These are phyloP conservation scores for Penium margaritaceum DNA, from an alignment of 139 green algal species.

Conservation along the genomic window DNA sequence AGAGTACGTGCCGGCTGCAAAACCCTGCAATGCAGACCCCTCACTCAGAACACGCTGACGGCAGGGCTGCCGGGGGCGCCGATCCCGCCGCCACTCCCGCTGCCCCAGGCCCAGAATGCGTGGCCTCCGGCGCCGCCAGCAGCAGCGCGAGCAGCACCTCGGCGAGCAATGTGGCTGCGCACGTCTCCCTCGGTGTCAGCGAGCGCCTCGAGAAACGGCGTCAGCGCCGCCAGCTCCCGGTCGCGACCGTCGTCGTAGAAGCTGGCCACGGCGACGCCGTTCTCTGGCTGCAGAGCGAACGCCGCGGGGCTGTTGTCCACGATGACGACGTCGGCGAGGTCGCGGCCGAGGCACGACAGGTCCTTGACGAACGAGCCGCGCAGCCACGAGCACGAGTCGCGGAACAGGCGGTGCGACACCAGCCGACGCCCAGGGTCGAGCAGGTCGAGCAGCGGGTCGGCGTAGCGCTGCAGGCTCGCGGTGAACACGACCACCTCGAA, in stretches of 20 bases:
- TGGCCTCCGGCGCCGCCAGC: too few species aligned
- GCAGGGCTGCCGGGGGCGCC: too few species aligned
- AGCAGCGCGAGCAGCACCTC: too few species aligned
- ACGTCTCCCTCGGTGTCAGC: neutral
- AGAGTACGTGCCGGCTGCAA: too few species aligned
- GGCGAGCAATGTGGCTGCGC: neutral
- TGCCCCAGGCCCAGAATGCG: too few species aligned
- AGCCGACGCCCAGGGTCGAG: conserved; percentile 68
- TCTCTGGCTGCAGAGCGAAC: conserved; percentile 93
- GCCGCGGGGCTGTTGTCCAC: conserved; percentile 94
- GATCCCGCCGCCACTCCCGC: too few species aligned
- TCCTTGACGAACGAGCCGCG: conserved; percentile 88
- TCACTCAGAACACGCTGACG: too few species aligned
- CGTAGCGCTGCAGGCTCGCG: conserved; percentile 60
- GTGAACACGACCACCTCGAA: conserved; percentile 43
- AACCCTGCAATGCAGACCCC: too few species aligned
- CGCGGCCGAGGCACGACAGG: conserved; percentile 72
- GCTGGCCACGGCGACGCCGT: conserved; percentile 81
- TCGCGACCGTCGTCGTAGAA: conserved; percentile 92
- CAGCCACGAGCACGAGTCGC: conserved; percentile 79
- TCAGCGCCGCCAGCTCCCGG: conserved; percentile 27
- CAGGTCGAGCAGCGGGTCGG: conserved; percentile 80
- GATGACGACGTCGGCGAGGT: conserved; percentile 76
- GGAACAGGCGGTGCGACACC: conserved; percentile 83
- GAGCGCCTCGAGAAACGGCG: neutral